A percentile compares a stretch with the other conserved stretches of the same genome.
These are phyloP conservation scores for Neostapfia colusana DNA, from an alignment of 176 grass and related monocot genomes.

Conservation along the genomic window DNA sequence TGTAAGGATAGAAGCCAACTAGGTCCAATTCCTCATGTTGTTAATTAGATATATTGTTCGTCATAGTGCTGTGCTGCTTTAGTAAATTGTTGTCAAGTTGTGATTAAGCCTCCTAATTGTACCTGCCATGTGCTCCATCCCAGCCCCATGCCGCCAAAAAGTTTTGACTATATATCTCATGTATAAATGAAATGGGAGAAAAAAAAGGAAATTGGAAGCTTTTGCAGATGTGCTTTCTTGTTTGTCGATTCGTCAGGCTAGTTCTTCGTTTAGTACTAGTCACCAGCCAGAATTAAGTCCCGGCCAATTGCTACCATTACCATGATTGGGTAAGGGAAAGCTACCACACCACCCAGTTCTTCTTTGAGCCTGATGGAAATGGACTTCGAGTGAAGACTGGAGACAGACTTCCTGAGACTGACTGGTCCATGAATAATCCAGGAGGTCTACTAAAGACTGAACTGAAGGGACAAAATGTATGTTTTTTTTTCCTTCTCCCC, in stretches of 20 bases:
- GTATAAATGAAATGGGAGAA: conserved; percentile 46
- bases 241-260: neutral
- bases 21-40: conserved; percentile 35
- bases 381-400: neutral
- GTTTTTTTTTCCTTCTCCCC: neutral
- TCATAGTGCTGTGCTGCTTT: conserved; percentile 29
- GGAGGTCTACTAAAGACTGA: too few species aligned
- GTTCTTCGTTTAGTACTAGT: conserved; percentile 4
- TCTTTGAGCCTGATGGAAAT: neutral
- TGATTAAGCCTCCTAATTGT: conserved; percentile 48
- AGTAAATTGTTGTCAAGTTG: conserved; percentile 50
- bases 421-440: conserved; percentile 10
- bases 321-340: conserved; percentile 11
- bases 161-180: conserved; percentile 54
- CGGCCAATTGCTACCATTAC: conserved; percentile 1
- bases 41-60: conserved; percentile 41
- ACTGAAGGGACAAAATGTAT: neutral
- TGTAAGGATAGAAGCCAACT: conserved; percentile 44
- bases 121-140: conserved; percentile 30
- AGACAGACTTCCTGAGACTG: conserved; percentile 7
- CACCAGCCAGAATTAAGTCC: neutral
- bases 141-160: conserved; percentile 34
- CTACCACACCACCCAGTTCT: neutral
- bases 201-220: conserved; percentile 34
- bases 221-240: conserved; percentile 1